Conservation (phyloP, 73 alveolate species). For the Uronychia binucleata region DNA sequence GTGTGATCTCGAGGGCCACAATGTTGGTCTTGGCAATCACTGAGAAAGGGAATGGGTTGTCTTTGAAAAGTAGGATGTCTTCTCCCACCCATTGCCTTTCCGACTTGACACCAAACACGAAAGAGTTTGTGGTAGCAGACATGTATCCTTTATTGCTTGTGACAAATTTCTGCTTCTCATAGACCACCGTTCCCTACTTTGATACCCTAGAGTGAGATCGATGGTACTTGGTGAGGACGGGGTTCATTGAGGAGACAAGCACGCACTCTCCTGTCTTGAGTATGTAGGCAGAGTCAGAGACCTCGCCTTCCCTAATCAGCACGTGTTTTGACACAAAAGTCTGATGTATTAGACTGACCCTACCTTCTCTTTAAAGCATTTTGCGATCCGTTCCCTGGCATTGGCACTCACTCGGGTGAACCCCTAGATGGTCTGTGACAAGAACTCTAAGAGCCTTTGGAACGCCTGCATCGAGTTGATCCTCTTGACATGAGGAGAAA, state of each 20-base stretch:
- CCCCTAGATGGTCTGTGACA: background rate
- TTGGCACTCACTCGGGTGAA: slow-evolving; percentile 3
- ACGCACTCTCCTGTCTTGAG: background rate
- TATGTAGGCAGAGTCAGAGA: background rate
- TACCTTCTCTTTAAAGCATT: slow-evolving; percentile 7
- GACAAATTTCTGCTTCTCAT: slow-evolving; percentile 5
- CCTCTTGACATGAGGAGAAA: background rate
- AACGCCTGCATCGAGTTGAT: background rate
- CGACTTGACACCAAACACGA: slow-evolving; percentile 4
- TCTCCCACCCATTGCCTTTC: slow-evolving; percentile 19
- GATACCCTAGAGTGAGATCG: background rate
- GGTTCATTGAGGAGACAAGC: background rate
- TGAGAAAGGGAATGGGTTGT: background rate
- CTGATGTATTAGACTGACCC: background rate
- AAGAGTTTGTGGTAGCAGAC: background rate
- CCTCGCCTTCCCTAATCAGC: background rate
- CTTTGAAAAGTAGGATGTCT: background rate
- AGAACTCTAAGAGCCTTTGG: background rate
- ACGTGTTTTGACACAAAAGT: background rate
- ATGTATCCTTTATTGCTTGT: slow-evolving; percentile 3
- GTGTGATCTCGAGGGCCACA: slow-evolving; percentile 10
- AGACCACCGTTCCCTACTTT: background rate
- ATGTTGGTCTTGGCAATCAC: slow-evolving; percentile 8
- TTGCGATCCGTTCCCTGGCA: slow-evolving; percentile 34
- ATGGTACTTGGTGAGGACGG: background rate